Percentiles rank a stretch among this genome's conserved stretches.
Conservation (phyloP, 116 monocot species). For the Phalaenopsis hybrid region DNA sequence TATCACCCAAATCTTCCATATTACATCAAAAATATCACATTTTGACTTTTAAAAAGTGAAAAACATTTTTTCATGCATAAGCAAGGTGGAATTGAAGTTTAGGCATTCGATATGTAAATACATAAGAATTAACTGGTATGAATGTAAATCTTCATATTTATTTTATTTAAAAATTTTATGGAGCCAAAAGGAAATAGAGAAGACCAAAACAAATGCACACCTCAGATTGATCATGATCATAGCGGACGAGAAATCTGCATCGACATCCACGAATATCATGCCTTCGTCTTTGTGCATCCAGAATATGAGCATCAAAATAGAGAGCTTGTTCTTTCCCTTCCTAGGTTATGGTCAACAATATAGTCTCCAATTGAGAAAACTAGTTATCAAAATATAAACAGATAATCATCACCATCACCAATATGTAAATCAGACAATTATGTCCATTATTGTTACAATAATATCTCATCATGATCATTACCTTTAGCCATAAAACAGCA, state of each 20-base stretch:
- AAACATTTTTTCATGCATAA: too few species aligned
- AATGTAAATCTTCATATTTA: too few species aligned
- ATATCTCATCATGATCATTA: constrained; percentile 5
- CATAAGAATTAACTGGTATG: too few species aligned
- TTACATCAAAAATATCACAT: too few species aligned
- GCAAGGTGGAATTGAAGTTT: too few species aligned
- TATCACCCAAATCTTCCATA: too few species aligned
- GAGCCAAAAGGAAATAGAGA: background rate
- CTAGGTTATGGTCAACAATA: constrained; percentile 17
- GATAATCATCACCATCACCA: background rate
- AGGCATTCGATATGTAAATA: too few species aligned
- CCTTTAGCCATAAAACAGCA: background rate
- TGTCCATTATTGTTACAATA: background rate
- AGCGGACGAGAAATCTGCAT: constrained; percentile 89
- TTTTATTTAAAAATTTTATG: background rate
- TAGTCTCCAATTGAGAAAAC: background rate
- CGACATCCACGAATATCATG: constrained; percentile 91
- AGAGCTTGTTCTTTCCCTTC: constrained; percentile 97
- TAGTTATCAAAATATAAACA: background rate
- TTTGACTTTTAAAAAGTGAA: too few species aligned
- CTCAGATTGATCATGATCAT: constrained; percentile 98
- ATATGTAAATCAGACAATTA: background rate
- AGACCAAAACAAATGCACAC: constrained; percentile 18
- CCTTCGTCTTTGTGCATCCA: constrained; percentile 87
- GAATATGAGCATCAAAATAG: constrained; percentile 90